Base-by-base conservation (phyloP, 2,329 filamentous ascomycete species). In the Phoma sp. region DNA sequence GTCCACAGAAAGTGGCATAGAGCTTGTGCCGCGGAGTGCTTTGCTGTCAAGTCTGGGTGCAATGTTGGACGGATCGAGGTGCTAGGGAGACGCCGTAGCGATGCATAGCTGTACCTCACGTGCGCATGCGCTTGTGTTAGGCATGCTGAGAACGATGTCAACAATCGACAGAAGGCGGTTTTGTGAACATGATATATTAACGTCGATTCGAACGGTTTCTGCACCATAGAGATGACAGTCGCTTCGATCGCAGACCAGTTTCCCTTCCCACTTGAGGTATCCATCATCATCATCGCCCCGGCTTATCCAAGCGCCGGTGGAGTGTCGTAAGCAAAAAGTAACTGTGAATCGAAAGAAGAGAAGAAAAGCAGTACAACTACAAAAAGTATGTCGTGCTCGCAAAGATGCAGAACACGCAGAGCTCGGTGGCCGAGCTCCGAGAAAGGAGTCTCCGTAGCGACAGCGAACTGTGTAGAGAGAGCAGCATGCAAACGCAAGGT, bases 311-410 rank as follows among this genome's bases (percentile, higher is more conserved):
- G 40, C 48, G 48, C 26, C 40, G 28, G 37, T 25, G 18, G 29
- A 34, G 28, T 28, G 38, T 47, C 36, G 15, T 46, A 42, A 51
- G 47, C 47, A 33, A 42, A 51, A 42, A 3, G 14, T 15, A 36
- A 29, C 2, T 36, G 20, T 23, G 38, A 47, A 34, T 18, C 3
- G 30, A 47, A 48, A 48, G 32, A 46, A 39, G 42, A 38, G 39
- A 37, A 37, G 26, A 40, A 30, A 47, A 42, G 25, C 47, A 47
- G 40, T 51, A 46, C 52, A 55, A 55, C 52, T 55, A 55, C 52
- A 55, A 55, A 55, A 55, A 45, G 21, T 40, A 52, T 29, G 29
- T 23, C 36, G 38, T 42, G 30, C 37, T 18, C 32, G 49, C 49
- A 32, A 52, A 42, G 20, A 47, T 47, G 49, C 42, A 53, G n/a